Evolutionary conservation across 768 basidiomycete genomes (phyloP).

Genomic region (Cystobasidium tubakii): DNA sequence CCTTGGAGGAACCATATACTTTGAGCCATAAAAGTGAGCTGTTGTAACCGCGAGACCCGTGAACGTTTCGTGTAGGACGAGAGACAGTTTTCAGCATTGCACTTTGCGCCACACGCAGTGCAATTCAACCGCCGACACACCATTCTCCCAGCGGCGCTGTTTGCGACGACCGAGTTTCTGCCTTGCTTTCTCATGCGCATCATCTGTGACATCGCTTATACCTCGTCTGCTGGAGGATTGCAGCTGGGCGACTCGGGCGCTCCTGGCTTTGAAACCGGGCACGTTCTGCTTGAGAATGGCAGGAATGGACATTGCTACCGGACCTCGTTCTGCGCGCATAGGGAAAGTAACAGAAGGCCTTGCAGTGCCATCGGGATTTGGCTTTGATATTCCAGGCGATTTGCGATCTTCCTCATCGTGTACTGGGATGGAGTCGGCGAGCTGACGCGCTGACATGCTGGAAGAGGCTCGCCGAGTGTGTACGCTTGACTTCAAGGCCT

Average conservation of each 20-base stretch:
- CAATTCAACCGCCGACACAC: not conserved
- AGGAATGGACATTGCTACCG: slow-evolving; percentile 12
- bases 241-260: not conserved
- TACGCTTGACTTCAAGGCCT: too few species aligned
- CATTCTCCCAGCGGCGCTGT: slow-evolving; percentile 33
- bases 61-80: too few species aligned
- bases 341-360: not conserved
- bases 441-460: too few species aligned
- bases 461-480: too few species aligned
- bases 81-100: too few species aligned
- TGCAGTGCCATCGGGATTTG: not conserved
- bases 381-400: not conserved
- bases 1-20: not conserved
- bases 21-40: slow-evolving; percentile 31
- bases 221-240: not conserved
- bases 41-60: not conserved
- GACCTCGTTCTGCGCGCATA: not conserved
- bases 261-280: slow-evolving; percentile 16
- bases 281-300: slow-evolving; percentile 35
- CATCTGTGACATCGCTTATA: not conserved
- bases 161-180: slow-evolving; percentile 17
- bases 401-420: slow-evolving; percentile 9
- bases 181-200: not conserved
- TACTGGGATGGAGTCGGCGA: slow-evolving; percentile 23
- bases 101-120: not conserved